Evolutionary conservation across 2,329 filamentous ascomycete species (phyloP).

Genomic region (Kalmusia sp.): DNA sequence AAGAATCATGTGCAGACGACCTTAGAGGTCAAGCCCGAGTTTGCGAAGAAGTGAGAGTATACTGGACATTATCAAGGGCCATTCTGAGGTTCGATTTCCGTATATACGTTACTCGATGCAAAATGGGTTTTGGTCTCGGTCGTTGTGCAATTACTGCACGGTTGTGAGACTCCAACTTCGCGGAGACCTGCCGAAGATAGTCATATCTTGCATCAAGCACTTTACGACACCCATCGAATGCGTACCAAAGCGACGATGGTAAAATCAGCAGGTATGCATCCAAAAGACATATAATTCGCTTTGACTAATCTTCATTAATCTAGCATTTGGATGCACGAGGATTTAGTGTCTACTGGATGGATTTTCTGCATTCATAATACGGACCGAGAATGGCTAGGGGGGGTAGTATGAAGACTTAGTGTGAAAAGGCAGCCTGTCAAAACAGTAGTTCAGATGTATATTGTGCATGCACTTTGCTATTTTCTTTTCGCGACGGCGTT

Average conservation of each 20-base stretch:
- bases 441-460: not conserved
- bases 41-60: conserved; percentile 48
- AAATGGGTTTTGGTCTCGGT: too few relatives aligned
- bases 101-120: too few relatives aligned
- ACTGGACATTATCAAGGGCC: not conserved
- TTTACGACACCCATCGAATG: not conserved
- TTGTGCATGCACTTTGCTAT: not conserved
- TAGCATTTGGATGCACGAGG: not conserved
- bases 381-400: too few relatives aligned
- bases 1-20: conserved; percentile 84
- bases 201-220: not conserved
- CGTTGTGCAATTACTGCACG: too few relatives aligned
- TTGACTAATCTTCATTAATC: not conserved
- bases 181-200: not conserved
- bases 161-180: not conserved
- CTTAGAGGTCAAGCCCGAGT: conserved; percentile 87
- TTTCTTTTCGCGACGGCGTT: not conserved
- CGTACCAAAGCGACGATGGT: not conserved
- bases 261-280: not conserved
- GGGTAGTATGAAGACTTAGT: too few relatives aligned
- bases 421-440: too few relatives aligned
- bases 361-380: too few relatives aligned
- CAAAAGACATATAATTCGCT: not conserved
- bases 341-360: too few relatives aligned
- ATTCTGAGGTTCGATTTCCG: too few relatives aligned